These are phyloP conservation scores for Biscogniauxia sp. DNA, from an alignment of 2,329 filamentous ascomycete genomes.

Conservation along the genomic window DNA sequence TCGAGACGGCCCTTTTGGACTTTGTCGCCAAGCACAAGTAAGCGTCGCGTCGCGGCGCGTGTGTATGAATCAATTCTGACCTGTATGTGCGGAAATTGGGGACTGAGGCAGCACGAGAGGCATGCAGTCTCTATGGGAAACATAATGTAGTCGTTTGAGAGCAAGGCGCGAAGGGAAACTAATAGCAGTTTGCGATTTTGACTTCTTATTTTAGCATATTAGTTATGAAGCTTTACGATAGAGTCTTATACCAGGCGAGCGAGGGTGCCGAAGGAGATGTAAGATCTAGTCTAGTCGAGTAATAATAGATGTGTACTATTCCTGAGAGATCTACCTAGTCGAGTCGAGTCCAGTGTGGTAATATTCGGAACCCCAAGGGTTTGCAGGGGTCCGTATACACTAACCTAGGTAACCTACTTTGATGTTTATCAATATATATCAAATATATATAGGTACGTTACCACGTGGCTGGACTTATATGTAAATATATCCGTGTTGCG, in stretches of 20 bases:
- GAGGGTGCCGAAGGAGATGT: neutral
- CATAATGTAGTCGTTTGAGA: neutral
- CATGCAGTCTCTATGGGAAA: neutral
- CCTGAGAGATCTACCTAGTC: neutral
- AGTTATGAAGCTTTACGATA: neutral
- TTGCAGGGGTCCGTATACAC: no score
- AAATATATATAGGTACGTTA: no score
- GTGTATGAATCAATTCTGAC: neutral
- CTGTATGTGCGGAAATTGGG: neutral
- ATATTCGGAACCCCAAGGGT: no score
- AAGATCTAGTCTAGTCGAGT: neutral
- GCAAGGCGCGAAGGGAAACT: neutral
- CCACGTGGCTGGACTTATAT: no score
- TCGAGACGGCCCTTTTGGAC: constrained; percentile 38
- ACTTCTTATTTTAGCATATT: neutral
- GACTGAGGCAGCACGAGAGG: neutral
- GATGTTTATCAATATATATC: no score
- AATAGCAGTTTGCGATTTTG: neutral
- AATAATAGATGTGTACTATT: neutral
- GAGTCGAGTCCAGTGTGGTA: no score
- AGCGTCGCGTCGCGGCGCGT: neutral
- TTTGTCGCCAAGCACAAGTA: constrained; percentile 11
- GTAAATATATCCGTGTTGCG: no score
- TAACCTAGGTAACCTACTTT: no score
- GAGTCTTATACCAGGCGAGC: neutral